A percentile compares a stretch with the other conserved stretches of the same genome.
phyloP scores from a whole-genome alignment of 2,329 filamentous ascomycete genomes.

The Nannizziopsis barbatae region DNA sequence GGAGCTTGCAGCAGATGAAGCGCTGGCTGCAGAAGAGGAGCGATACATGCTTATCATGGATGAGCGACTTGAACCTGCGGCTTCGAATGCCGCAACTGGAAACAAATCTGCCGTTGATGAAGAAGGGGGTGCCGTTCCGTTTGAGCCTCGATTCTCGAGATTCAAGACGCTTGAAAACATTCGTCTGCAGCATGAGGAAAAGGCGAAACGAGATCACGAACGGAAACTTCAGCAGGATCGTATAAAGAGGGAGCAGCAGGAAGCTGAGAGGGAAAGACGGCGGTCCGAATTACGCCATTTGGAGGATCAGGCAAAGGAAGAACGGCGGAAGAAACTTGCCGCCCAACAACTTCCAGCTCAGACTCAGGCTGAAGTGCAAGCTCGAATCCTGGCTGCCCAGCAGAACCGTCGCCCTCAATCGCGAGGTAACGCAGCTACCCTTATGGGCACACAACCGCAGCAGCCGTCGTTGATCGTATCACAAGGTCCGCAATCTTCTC shows the following conservation, averaged over 20 bases:
- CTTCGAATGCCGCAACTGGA: constrained; percentile 45
- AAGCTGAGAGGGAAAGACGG: constrained; percentile 40
- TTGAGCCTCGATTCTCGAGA: constrained; percentile 75
- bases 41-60: constrained; percentile 88
- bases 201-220: constrained; percentile 41
- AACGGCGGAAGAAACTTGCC: constrained; percentile 30
- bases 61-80: constrained; percentile 58
- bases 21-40: constrained; percentile 76
- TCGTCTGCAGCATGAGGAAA: constrained; percentile 63
- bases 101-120: constrained; percentile 59
- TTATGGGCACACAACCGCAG: constrained; percentile 19
- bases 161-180: constrained; percentile 89
- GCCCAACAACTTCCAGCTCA: constrained; percentile 41
- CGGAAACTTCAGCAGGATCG: constrained; percentile 41
- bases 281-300: constrained; percentile 34
- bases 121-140: constrained; percentile 58
- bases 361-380: constrained; percentile 35
- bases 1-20: constrained; percentile 90
- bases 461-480: constrained; percentile 28
- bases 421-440: constrained; percentile 30
- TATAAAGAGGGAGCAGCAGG: constrained; percentile 38
- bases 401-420: constrained; percentile 44
- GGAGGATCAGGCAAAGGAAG: constrained; percentile 35
- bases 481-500: constrained; percentile 38
- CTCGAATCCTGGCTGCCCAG: constrained; percentile 22